Conservation (phyloP, 345 rosid species). For the Arabidopsis suecica region DNA sequence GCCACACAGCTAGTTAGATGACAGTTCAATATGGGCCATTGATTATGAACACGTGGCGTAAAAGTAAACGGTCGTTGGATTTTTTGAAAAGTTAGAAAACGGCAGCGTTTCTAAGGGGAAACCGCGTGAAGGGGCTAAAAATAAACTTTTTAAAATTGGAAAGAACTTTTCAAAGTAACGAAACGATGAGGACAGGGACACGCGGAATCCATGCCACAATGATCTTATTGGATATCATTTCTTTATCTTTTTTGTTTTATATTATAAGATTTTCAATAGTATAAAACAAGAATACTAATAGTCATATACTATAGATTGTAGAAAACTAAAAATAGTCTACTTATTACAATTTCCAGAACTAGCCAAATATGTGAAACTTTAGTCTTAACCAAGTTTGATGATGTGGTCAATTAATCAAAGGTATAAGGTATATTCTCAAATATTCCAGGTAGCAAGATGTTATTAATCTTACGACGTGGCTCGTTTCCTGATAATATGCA, state of each 20-base stretch:
- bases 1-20: slow-evolving; percentile 43
- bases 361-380: no score
- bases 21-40: slow-evolving; percentile 27
- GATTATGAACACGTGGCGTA: slow-evolving; percentile 28
- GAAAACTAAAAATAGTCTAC: no score
- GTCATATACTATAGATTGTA: no score
- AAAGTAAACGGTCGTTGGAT: neutral
- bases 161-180: slow-evolving; percentile 27
- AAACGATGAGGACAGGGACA: slow-evolving; percentile 32
- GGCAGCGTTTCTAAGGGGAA: slow-evolving; percentile 13
- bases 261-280: no score
- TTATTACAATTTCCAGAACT: no score
- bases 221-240: slow-evolving; percentile 3
- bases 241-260: no score
- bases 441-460: neutral
- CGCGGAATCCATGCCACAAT: slow-evolving; percentile 40
- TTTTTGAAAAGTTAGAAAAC: slow-evolving; percentile 7
- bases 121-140: slow-evolving; percentile 39
- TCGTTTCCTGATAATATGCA: neutral
- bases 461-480: neutral
- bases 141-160: neutral
- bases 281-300: no score
- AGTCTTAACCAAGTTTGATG: no score
- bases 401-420: no score
- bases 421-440: neutral